Percentiles rank a stretch among this genome's conserved stretches.
Evolutionary conservation across 805 yeast genomes (phyloP).

Genomic region (Metschnikowia drakensbergensis): DNA sequence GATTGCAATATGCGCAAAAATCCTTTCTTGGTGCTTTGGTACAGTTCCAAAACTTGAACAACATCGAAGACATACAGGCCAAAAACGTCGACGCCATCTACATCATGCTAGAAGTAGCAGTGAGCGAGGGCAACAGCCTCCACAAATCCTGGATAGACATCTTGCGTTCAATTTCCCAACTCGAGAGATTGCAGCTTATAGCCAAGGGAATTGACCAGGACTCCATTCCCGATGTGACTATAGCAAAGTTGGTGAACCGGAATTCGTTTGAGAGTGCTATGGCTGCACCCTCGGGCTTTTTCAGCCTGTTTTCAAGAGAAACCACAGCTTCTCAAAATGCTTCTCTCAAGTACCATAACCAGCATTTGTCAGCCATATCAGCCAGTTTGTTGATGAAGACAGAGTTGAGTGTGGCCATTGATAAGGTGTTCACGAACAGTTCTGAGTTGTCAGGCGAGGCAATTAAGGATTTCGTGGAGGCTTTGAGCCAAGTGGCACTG

Average conservation of each 20-base stretch:
- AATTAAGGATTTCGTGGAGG: constrained; percentile 81
- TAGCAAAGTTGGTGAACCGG: constrained; percentile 62
- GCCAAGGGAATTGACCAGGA: constrained; percentile 85
- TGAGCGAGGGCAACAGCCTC: constrained; percentile 72
- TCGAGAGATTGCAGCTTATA: constrained; percentile 84
- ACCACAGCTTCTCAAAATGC: constrained; percentile 63
- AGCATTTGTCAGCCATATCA: constrained; percentile 56
- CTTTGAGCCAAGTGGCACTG: constrained; percentile 77
- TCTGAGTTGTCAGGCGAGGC: constrained; percentile 76
- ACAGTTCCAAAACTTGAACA: constrained; percentile 78
- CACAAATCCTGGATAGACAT: constrained; percentile 79
- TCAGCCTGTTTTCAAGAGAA: constrained; percentile 51
- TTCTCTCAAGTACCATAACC: constrained; percentile 66
- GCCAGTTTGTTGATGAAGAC: constrained; percentile 58
- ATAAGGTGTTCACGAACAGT: constrained; percentile 81
- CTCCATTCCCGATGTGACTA: constrained; percentile 78
- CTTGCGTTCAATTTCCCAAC: constrained; percentile 77
- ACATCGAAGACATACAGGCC: constrained; percentile 67
- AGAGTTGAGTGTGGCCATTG: constrained; percentile 75
- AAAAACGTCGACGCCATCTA: constrained; percentile 82
- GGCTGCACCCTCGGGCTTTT: constrained; percentile 43
- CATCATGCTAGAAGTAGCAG: constrained; percentile 70
- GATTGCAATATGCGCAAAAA: constrained; percentile 75
- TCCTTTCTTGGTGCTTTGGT: constrained; percentile 88
- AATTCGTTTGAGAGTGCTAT: constrained; percentile 47